Evolutionary conservation across 1,284 basidiomycete species (phyloP), one percentile per base, ranked within the genome.

Genomic region (Sanghuangporus baumii): DNA sequence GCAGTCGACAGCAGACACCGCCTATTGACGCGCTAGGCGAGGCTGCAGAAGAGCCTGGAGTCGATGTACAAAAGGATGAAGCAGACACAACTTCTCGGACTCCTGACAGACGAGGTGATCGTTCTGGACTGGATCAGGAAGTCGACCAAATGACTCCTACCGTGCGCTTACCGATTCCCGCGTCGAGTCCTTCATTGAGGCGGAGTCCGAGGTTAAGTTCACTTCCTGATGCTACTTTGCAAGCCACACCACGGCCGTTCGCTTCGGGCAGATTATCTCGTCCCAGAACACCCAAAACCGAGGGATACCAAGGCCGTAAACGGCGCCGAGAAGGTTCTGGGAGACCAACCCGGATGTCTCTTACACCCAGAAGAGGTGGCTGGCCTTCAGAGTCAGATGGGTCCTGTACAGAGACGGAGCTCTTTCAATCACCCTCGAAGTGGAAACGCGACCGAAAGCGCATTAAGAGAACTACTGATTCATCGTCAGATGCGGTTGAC

Each of bases 191-290:
- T 36, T 34, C 63, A 18, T 55, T 55, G n/a, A 57, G 63, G 55
- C 48, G 63, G 37, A 65, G 63, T 48, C 59, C 60, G 8, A 57
- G 63, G 36, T 50, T 65, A n/a, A 65, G 60, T 48, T 43, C 50
- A 14, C 26, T 64, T 54, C 56, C 62, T 59, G 18, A 18, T n/a
- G 34, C 55, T 26, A 2, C 37, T 6, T 26, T 31, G 14, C 54
- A 37, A 62, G 46, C 9, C 11, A 46, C 37, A 36, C 20, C 40
- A 55, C 41, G 26, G 37, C 37, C 23, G 16, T 16, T 16, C 11
- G 51, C 60, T 14, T 37, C 46, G 6, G 47, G 31, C n/a, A 7
- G 23, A 6, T 26, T 16, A 14, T 20, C 52, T 23, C 36, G 18
- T 3, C n/a, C 48, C 20, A 46, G 52, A 36, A 23, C 57, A 34